Evolutionary conservation across 257 asterid genomes (phyloP).

Genomic region (Petunia secreta): DNA sequence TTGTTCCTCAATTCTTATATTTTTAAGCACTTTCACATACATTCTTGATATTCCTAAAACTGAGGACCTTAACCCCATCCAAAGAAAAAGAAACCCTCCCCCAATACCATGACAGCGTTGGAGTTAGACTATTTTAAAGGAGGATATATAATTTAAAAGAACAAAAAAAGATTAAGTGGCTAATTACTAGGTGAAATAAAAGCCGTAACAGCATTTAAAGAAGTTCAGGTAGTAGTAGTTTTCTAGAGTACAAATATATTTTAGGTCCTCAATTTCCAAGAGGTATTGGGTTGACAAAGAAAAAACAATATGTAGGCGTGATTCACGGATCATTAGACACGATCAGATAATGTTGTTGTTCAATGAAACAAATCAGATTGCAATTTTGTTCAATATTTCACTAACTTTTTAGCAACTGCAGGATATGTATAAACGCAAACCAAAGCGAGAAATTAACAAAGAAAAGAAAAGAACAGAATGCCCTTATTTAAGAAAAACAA

Average conservation of each 20-base stretch:
- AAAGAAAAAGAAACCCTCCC: not conserved
- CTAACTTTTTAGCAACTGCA: not conserved
- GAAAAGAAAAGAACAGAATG: not conserved
- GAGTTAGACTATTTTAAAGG: not conserved
- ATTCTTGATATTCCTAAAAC: constrained; percentile 24
- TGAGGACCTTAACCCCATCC: not conserved
- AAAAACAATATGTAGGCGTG: constrained; percentile 50
- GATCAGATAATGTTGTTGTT: not conserved
- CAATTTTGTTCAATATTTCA: not conserved
- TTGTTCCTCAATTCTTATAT: constrained; percentile 30
- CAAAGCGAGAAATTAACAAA: not conserved
- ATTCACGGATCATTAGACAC: constrained; percentile 59
- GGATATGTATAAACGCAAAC: constrained; percentile 6
- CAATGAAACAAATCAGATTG: constrained; percentile 2
- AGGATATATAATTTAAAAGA: too few relatives aligned
- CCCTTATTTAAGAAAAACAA: not conserved
- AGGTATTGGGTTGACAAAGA: constrained; percentile 16
- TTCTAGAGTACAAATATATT: constrained; percentile 13
- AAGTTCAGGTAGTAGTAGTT: constrained; percentile 25
- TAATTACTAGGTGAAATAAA: not conserved
- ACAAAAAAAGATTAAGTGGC: not conserved
- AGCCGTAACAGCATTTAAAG: constrained; percentile 20
- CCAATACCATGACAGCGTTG: constrained; percentile 9
- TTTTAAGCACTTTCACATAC: constrained; percentile 32
- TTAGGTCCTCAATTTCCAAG: constrained; percentile 49